Conservation (phyloP, 2,329 filamentous ascomycete species). For the Alternaria arborescens region DNA sequence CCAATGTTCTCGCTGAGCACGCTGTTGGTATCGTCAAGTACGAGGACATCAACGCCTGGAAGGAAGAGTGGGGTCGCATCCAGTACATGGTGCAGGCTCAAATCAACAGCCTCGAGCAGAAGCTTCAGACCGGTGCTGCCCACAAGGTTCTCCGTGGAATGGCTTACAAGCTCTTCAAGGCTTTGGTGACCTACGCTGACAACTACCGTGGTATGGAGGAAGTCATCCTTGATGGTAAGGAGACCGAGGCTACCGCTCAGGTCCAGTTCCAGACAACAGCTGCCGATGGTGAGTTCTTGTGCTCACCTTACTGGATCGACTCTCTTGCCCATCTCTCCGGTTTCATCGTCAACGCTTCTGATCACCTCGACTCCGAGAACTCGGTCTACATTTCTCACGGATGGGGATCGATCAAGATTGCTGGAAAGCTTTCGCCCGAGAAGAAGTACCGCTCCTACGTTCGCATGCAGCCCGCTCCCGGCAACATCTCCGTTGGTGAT, state of each 20-base stretch:
- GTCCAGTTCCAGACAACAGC: slow-evolving; percentile 64
- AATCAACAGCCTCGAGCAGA: slow-evolving; percentile 71
- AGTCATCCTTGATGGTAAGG: slow-evolving; percentile 65
- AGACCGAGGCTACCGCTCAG: slow-evolving; percentile 64
- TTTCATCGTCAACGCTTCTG: slow-evolving; percentile 68
- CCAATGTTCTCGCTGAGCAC: slow-evolving; percentile 66
- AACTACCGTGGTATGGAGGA: slow-evolving; percentile 67
- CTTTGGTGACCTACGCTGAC: slow-evolving; percentile 64
- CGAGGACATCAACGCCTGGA: slow-evolving; percentile 68
- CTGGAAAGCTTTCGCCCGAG: slow-evolving; percentile 60
- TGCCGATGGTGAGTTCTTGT: slow-evolving; percentile 64
- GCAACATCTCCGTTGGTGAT: slow-evolving; percentile 66
- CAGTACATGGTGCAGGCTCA: slow-evolving; percentile 66
- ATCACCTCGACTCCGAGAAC: slow-evolving; percentile 66
- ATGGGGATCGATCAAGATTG: slow-evolving; percentile 67
- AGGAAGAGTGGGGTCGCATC: slow-evolving; percentile 71
- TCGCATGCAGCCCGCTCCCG: slow-evolving; percentile 65
- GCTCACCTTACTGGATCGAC: slow-evolving; percentile 68
- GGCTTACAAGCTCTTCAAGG: slow-evolving; percentile 77
- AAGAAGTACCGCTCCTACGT: slow-evolving; percentile 68
- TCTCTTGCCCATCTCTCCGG: slow-evolving; percentile 65
- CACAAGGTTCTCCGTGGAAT: slow-evolving; percentile 78
- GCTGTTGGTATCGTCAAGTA: slow-evolving; percentile 69
- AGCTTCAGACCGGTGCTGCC: slow-evolving; percentile 70
- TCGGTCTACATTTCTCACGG: slow-evolving; percentile 70